These are phyloP conservation scores for Pythium phragmitis DNA, from an alignment of 352 stramenopile species.

Conservation along the genomic window DNA sequence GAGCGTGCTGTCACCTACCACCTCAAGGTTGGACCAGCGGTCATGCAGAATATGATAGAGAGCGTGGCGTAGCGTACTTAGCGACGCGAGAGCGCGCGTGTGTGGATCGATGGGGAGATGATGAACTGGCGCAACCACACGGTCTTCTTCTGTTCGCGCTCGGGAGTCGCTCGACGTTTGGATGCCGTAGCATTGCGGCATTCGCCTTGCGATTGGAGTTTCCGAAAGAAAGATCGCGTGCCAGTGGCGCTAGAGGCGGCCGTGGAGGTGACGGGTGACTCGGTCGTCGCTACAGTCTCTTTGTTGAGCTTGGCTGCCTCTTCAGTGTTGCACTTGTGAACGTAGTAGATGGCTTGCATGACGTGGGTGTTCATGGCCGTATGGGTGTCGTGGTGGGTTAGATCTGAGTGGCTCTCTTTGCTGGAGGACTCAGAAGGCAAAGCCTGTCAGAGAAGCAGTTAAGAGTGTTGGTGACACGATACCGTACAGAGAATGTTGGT, in stretches of 20 bases:
- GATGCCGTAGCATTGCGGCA: no score
- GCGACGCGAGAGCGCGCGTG: background rate
- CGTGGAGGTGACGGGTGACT: background rate
- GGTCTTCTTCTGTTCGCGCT: background rate
- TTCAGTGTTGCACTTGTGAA: conserved; percentile 11
- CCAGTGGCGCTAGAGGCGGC: background rate
- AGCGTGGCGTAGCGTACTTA: background rate
- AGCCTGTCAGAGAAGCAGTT: no score
- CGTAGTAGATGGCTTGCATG: conserved; percentile 7
- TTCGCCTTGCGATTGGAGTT: background rate
- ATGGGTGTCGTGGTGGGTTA: background rate
- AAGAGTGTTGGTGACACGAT: no score
- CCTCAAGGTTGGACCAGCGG: no score
- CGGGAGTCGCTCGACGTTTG: background rate
- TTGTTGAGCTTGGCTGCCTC: background rate
- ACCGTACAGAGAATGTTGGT: no score
- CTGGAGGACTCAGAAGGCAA: no score
- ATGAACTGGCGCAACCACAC: background rate
- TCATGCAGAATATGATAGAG: no score
- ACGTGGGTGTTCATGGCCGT: conserved; percentile 10
- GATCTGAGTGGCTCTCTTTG: no score
- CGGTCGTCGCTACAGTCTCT: background rate
- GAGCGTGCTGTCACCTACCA: no score
- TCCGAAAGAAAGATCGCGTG: background rate
- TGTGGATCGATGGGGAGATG: background rate